phyloP scores from a whole-genome alignment of 306 rosid genomes.

The Nissolia schottii region DNA sequence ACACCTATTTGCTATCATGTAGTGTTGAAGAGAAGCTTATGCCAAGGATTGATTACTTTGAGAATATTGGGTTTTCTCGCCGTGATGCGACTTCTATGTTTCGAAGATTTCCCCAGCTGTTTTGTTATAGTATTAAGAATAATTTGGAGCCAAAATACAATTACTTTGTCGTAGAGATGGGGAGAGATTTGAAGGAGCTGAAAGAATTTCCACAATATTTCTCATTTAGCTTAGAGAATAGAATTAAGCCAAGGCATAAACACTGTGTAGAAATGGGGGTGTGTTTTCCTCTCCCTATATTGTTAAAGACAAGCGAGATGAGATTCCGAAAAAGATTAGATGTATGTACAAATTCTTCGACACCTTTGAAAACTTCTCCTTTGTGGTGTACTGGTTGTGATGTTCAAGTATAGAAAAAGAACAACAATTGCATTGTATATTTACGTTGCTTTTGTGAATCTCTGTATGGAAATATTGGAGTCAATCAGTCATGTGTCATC shows the following conservation, averaged over 20 bases:
- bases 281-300: slow-evolving; percentile 65
- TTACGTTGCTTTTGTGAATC: slow-evolving; percentile 17
- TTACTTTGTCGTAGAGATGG: slow-evolving; percentile 89
- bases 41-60: slow-evolving; percentile 68
- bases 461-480: too few species aligned
- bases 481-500: not conserved
- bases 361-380: slow-evolving; percentile 67
- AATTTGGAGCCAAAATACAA: slow-evolving; percentile 78
- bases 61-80: slow-evolving; percentile 63
- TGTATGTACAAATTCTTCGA: slow-evolving; percentile 70
- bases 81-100: slow-evolving; percentile 56
- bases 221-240: slow-evolving; percentile 80
- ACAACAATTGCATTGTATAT: slow-evolving; percentile 25
- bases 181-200: slow-evolving; percentile 82
- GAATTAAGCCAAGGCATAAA: slow-evolving; percentile 85
- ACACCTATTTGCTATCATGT: slow-evolving; percentile 68
- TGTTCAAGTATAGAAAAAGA: slow-evolving; percentile 25
- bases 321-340: slow-evolving; percentile 60
- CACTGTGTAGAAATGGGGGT: slow-evolving; percentile 75
- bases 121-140: slow-evolving; percentile 61
- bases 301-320: slow-evolving; percentile 56
- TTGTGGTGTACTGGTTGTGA: slow-evolving; percentile 57
- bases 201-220: slow-evolving; percentile 80
- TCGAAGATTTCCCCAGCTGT: slow-evolving; percentile 76
- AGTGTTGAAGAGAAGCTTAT: slow-evolving; percentile 75